phyloP scores from a whole-genome alignment of 257 asterid species.

The Datura wrightii region DNA sequence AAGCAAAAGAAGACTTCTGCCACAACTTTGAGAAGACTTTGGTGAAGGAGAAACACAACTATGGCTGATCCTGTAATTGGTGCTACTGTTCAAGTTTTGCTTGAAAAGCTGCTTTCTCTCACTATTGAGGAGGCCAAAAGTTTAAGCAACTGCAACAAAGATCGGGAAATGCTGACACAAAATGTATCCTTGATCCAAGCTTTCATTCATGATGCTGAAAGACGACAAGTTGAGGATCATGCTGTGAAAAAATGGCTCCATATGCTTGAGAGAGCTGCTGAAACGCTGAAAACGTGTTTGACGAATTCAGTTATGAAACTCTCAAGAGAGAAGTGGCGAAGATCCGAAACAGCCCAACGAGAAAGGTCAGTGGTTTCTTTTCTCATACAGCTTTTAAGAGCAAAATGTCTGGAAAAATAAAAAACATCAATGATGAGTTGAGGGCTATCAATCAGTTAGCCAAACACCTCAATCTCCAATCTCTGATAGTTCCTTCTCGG shows the following conservation, averaged over 20 bases:
- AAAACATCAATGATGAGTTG: constrained; percentile 19
- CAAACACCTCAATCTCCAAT: not conserved
- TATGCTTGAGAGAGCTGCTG: constrained; percentile 29
- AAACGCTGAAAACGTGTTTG: constrained; percentile 37
- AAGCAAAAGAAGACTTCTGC: not conserved
- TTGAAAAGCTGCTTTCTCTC: constrained; percentile 1
- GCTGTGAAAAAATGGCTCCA: constrained; percentile 35
- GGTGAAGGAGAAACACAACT: not conserved
- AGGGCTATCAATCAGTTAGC: constrained; percentile 11
- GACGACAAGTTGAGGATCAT: not conserved
- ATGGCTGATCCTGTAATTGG: not conserved
- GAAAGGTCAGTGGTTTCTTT: constrained; percentile 17
- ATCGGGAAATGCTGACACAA: not conserved
- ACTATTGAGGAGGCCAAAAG: not conserved
- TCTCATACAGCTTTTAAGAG: not conserved
- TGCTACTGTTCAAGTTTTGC: not conserved
- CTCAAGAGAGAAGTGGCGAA: not conserved
- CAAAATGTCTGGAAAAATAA: constrained; percentile 32
- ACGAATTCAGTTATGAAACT: constrained; percentile 28
- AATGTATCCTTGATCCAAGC: constrained; percentile 23
- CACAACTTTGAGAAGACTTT: not conserved
- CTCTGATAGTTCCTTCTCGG: not conserved
- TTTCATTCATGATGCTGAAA: constrained; percentile 32
- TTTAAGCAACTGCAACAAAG: not conserved
- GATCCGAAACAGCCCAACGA: not conserved